phyloP scores from a whole-genome alignment of 257 asterid genomes.

The Solanum ahanhuiri region DNA sequence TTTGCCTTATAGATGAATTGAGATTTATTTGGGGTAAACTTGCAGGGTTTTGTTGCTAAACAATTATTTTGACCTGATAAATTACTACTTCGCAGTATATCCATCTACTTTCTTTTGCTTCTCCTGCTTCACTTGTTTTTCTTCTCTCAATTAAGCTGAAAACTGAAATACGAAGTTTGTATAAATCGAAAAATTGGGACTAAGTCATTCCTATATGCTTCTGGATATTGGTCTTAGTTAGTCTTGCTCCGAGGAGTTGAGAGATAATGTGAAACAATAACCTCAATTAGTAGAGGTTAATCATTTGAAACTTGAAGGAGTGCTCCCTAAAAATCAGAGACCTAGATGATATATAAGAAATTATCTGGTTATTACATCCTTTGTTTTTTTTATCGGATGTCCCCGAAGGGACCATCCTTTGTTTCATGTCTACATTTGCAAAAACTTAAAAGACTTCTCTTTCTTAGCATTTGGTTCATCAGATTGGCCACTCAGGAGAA shows the following conservation, averaged over 20 bases:
- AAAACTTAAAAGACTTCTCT: not conserved
- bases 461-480: not conserved
- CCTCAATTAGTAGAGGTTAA: not conserved
- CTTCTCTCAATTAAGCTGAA: not conserved
- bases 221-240: not conserved
- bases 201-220: not conserved
- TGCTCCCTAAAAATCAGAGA: not conserved
- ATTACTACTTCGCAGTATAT: not conserved
- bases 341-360: not conserved
- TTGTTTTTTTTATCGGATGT: not conserved
- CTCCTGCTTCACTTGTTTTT: not conserved
- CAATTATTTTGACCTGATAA: not conserved
- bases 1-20: not conserved
- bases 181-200: not conserved
- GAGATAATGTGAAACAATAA: not conserved
- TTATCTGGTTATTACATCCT: not conserved
- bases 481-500: not conserved
- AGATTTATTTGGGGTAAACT: not conserved
- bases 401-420: not conserved
- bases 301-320: not conserved
- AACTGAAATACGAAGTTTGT: not conserved
- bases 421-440: not conserved
- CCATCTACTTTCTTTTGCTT: not conserved
- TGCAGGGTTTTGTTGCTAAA: not conserved
- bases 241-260: not conserved